Base-by-base conservation (phyloP, 176 grass and related monocot species). In the Areca catechu region DNA sequence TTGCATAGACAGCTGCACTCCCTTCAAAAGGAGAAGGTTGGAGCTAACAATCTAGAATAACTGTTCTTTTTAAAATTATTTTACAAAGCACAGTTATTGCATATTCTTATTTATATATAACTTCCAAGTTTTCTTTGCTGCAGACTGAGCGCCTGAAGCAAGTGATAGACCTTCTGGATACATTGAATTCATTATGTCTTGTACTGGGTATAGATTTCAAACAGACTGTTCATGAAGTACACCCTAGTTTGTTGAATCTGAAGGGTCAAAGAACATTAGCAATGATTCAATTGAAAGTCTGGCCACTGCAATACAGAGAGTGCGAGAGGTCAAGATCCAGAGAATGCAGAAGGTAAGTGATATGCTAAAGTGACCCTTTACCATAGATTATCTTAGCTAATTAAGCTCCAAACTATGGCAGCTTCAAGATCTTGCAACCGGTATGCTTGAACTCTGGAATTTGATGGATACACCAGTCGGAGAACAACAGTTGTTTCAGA, bases 401-500 rank as follows among this genome's bases (percentile, higher is more conserved):
- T 34, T 34, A 43, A 43, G 3, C 34, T 43, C 34, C 34, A 43
- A 12, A 43, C 9, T 63, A 18, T 56, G 16, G 27, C 72, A 91
- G 93, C 83, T 97, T 82, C 87, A 91, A 82, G 77, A 88, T 73
- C 70, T 88, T 52, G 87, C 81, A n/a, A 85, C 80, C 25, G 79
- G 66, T 66, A 80, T 97, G 80, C 77, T 97, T 43, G 83, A 88
- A 57, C 66, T 97, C 50, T 91, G 93, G 93, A 84, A 91, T 74
- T 71, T 97, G 25, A 88, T 97, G 93, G 87, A 97, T 50, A 88
- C 84, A 52, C 87, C 93, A 58, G 60, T 83, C 16, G 83, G 88
- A 85, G 93, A 97, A 56, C 87, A 91, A 66, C 75, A 88, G 75
- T 57, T 80, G 65, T 97, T 97, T 76, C 87, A 80, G 68, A 88